phyloP scores from a whole-genome alignment of 2,329 filamentous ascomycete genomes.

The Xylariaceae sp. region DNA sequence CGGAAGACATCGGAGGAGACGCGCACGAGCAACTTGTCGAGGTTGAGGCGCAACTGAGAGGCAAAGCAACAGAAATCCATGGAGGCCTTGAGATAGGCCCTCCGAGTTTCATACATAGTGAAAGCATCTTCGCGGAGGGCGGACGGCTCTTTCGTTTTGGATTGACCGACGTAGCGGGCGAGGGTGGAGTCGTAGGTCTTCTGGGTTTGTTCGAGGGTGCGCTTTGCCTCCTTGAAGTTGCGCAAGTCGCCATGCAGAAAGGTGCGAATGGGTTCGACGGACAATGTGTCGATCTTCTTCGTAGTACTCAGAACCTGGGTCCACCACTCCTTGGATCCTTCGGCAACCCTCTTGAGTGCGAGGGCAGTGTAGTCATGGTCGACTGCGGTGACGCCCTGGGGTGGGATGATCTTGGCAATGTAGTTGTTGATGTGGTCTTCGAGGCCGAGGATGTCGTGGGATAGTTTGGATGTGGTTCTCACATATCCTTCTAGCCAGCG shows the following conservation, averaged over 20 bases:
- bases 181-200: slow-evolving; percentile 79
- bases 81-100: slow-evolving; percentile 83
- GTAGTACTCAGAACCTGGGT: slow-evolving; percentile 67
- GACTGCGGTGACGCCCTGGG: slow-evolving; percentile 70
- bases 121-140: slow-evolving; percentile 92
- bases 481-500: slow-evolving; percentile 75
- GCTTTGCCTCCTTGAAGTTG: slow-evolving; percentile 79
- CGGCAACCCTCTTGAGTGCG: slow-evolving; percentile 78
- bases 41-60: slow-evolving; percentile 75
- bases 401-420: slow-evolving; percentile 70
- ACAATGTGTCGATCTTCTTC: slow-evolving; percentile 70
- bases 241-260: slow-evolving; percentile 79
- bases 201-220: slow-evolving; percentile 73
- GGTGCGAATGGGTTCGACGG: slow-evolving; percentile 74
- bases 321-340: slow-evolving; percentile 88
- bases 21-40: slow-evolving; percentile 83
- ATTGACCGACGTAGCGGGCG: slow-evolving; percentile 76
- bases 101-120: slow-evolving; percentile 86
- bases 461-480: slow-evolving; percentile 50
- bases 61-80: slow-evolving; percentile 90
- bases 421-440: slow-evolving; percentile 78
- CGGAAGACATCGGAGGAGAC: slow-evolving; percentile 85
- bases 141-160: slow-evolving; percentile 90
- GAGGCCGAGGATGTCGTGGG: slow-evolving; percentile 64
- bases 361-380: slow-evolving; percentile 94